Conservation (phyloP, 1,284 basidiomycete genomes). For the Meira miltonrushii region DNA sequence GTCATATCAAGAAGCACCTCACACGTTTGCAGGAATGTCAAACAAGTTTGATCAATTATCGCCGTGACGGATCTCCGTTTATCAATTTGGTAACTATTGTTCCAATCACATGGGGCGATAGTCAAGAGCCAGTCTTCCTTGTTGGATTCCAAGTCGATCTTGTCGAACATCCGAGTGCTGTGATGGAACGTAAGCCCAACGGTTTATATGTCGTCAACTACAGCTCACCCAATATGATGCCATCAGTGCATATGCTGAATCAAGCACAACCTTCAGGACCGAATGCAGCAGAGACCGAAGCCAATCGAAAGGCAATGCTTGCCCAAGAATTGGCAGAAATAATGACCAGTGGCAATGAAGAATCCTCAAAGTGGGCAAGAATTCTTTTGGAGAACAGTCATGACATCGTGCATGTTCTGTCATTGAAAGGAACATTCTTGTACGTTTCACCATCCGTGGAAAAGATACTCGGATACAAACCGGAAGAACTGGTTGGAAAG, state of each 20-base stretch:
- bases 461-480: conserved; percentile 40
- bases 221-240: conserved; percentile 9
- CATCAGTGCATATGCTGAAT: background rate
- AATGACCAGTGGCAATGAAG: conserved; percentile 14
- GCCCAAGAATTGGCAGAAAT: conserved; percentile 16
- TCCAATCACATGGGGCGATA: conserved; percentile 32
- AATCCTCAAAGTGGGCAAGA: conserved; percentile 39
- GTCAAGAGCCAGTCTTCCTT: conserved; percentile 59
- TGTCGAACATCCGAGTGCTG: conserved; percentile 75
- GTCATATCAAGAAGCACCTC: conserved; percentile 49
- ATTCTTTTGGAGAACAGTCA: conserved; percentile 41
- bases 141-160: conserved; percentile 81
- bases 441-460: conserved; percentile 67
- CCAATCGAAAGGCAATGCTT: conserved; percentile 1
- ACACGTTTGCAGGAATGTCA: conserved; percentile 60
- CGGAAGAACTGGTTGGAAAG: conserved; percentile 75
- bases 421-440: conserved; percentile 85
- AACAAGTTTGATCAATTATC: conserved; percentile 78
- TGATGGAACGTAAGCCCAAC: conserved; percentile 58
- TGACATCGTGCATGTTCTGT: conserved; percentile 83
- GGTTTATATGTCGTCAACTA: conserved; percentile 47
- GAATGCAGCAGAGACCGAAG: background rate
- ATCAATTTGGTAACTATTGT: conserved; percentile 55
- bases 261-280: background rate
- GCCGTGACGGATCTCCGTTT: conserved; percentile 77